Conservation (phyloP, 2,329 filamentous ascomycete genomes). For the Hymenoscyphus infarciens region DNA sequence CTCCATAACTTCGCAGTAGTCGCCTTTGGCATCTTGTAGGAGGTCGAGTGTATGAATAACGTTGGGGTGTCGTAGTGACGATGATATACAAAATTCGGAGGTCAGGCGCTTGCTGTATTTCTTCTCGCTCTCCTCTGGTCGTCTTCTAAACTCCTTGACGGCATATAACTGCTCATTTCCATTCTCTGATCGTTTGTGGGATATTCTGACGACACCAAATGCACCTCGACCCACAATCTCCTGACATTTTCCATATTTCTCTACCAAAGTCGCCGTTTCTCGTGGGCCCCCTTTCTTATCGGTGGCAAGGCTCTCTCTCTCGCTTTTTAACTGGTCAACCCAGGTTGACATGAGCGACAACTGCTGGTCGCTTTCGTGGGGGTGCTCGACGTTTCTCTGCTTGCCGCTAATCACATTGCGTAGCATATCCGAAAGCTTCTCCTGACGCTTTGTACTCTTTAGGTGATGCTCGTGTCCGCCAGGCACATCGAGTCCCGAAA, state of each 20-base stretch:
- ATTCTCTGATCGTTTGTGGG: conserved; percentile 86
- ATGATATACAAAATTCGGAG: conserved; percentile 97
- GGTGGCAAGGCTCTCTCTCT: conserved; percentile 71
- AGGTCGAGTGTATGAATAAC: conserved; percentile 97
- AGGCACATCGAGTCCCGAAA: conserved; percentile 47
- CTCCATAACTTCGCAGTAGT: conserved; percentile 99
- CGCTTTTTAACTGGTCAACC: conserved; percentile 89
- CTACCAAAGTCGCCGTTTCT: conserved; percentile 74
- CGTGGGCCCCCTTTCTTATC: conserved; percentile 77
- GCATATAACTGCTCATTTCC: conserved; percentile 89
- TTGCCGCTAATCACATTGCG: conserved; percentile 77
- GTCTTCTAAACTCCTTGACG: conserved; percentile 94
- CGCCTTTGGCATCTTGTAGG: conserved; percentile 91
- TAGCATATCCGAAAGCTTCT: conserved; percentile 91
- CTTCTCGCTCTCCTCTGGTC: conserved; percentile 91
- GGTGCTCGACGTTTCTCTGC: conserved; percentile 66
- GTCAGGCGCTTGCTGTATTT: conserved; percentile 98
- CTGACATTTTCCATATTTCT: conserved; percentile 98
- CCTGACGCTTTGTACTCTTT: conserved; percentile 85
- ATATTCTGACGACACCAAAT: conserved; percentile 96
- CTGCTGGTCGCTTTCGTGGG: conserved; percentile 65
- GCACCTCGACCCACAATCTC: conserved; percentile 94
- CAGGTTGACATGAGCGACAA: conserved; percentile 91
- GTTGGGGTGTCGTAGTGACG: conserved; percentile 91
- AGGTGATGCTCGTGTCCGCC: conserved; percentile 84